Evolutionary conservation across 1,284 basidiomycete genomes (phyloP).

Genomic region (Gymnopus androsaceus): DNA sequence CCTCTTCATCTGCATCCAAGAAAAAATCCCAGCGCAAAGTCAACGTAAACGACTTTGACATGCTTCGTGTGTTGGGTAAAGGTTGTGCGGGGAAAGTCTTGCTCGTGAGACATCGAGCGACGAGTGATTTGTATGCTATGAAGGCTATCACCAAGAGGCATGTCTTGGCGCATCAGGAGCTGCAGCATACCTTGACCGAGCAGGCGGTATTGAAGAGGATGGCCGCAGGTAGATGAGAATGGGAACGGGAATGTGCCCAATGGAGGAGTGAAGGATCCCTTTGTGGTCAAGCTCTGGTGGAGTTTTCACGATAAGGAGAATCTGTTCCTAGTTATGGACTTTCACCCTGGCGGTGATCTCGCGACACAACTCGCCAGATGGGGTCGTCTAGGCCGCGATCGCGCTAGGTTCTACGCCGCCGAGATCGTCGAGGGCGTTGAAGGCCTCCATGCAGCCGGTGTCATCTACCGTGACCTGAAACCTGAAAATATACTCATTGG

Average conservation of each 20-base stretch:
- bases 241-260: slow-evolving; percentile 32
- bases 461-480: slow-evolving; percentile 89
- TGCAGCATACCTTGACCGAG: slow-evolving; percentile 94
- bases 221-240: slow-evolving; percentile 57
- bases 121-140: slow-evolving; percentile 80
- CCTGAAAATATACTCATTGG: slow-evolving; percentile 96
- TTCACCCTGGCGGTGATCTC: slow-evolving; percentile 94
- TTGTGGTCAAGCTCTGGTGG: slow-evolving; percentile 93
- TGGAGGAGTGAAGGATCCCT: slow-evolving; percentile 73
- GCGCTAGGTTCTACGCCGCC: slow-evolving; percentile 93
- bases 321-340: slow-evolving; percentile 92
- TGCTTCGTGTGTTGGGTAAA: slow-evolving; percentile 93
- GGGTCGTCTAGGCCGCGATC: slow-evolving; percentile 88
- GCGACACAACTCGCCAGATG: slow-evolving; percentile 95
- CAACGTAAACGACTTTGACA: slow-evolving; percentile 89
- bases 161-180: slow-evolving; percentile 92
- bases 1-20: slow-evolving; percentile 25
- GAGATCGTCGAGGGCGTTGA: slow-evolving; percentile 96
- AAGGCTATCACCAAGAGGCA: slow-evolving; percentile 97
- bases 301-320: slow-evolving; percentile 96
- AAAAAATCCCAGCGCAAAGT: slow-evolving; percentile 70
- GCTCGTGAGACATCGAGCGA: slow-evolving; percentile 78
- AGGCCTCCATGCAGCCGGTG: slow-evolving; percentile 84
- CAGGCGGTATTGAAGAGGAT: slow-evolving; percentile 91
- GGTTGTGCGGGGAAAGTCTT: slow-evolving; percentile 95